Evolutionary conservation across 352 stramenopile species (phyloP).

Genomic region (Globisporangium emineosum): DNA sequence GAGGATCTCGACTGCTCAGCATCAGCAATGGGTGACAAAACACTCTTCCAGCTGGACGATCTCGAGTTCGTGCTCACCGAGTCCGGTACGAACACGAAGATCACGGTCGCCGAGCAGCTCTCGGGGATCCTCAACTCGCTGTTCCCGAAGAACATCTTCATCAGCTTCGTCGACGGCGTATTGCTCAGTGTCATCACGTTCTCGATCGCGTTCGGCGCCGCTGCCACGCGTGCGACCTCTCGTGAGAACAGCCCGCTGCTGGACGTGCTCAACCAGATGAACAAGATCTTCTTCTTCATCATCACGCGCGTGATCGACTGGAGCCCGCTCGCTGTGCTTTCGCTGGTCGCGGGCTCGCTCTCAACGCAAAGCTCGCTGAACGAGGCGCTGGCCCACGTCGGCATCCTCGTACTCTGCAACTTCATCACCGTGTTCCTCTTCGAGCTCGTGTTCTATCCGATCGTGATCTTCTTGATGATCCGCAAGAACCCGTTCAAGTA

Average conservation of each 20-base stretch:
- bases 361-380: slow-evolving; percentile 41
- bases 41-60: slow-evolving; percentile 46
- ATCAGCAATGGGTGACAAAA: slow-evolving; percentile 20
- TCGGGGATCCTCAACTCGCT: slow-evolving; percentile 52
- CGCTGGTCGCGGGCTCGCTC: slow-evolving; percentile 64
- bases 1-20: slow-evolving; percentile 26
- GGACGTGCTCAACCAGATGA: slow-evolving; percentile 62
- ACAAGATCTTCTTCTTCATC: slow-evolving; percentile 66
- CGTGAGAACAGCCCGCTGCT: slow-evolving; percentile 58
- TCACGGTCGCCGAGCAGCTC: slow-evolving; percentile 55
- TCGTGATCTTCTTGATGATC: slow-evolving; percentile 43
- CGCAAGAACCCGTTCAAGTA: slow-evolving; percentile 51
- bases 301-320: slow-evolving; percentile 64
- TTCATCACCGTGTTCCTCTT: slow-evolving; percentile 43
- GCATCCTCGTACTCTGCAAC: slow-evolving; percentile 54
- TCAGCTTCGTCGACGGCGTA: slow-evolving; percentile 43
- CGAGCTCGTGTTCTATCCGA: slow-evolving; percentile 53
- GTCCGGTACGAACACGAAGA: slow-evolving; percentile 23
- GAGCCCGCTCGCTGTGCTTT: slow-evolving; percentile 64
- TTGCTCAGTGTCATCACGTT: slow-evolving; percentile 69
- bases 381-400: slow-evolving; percentile 43
- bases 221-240: slow-evolving; percentile 41
- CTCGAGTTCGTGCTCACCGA: slow-evolving; percentile 21
- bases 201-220: slow-evolving; percentile 54
- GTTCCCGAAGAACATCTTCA: slow-evolving; percentile 56